phyloP scores from a whole-genome alignment of 2,329 filamentous ascomycete genomes.

The Dothideomycetes sp. region DNA sequence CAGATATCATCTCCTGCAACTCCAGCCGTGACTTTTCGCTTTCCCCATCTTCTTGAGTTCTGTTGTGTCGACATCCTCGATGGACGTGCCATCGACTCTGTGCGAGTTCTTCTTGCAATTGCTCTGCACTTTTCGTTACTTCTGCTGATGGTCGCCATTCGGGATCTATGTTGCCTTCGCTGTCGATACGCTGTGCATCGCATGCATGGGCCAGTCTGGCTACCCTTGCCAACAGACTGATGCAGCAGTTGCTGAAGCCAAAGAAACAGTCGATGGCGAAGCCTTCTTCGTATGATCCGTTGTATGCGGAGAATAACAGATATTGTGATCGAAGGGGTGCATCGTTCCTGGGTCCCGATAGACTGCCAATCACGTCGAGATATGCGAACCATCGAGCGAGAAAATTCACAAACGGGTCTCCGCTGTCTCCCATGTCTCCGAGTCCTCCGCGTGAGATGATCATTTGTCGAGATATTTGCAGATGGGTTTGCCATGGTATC shows the following conservation, averaged over 20 bases:
- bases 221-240: constrained; percentile 61
- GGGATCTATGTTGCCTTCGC: constrained; percentile 39
- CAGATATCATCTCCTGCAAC: constrained; percentile 56
- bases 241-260: constrained; percentile 64
- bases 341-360: constrained; percentile 48
- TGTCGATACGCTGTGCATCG: constrained; percentile 54
- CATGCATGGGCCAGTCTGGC: constrained; percentile 62
- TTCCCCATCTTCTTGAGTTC: constrained; percentile 28
- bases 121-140: constrained; percentile 47
- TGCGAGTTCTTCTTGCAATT: constrained; percentile 53
- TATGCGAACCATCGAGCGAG: constrained; percentile 77
- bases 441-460: constrained; percentile 55
- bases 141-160: constrained; percentile 52
- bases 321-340: constrained; percentile 34
- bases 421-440: constrained; percentile 34
- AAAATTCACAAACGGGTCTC: constrained; percentile 55
- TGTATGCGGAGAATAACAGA: constrained; percentile 37
- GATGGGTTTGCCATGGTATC: constrained; percentile 72
- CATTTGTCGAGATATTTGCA: constrained; percentile 65
- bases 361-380: constrained; percentile 66
- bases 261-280: constrained; percentile 71
- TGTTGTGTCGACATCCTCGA: constrained; percentile 32
- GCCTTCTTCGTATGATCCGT: constrained; percentile 48
- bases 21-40: constrained; percentile 23
- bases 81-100: constrained; percentile 39